These are phyloP conservation scores for Stevia rebaudiana DNA, from an alignment of 140 eudicot genomes.

Conservation along the genomic window DNA sequence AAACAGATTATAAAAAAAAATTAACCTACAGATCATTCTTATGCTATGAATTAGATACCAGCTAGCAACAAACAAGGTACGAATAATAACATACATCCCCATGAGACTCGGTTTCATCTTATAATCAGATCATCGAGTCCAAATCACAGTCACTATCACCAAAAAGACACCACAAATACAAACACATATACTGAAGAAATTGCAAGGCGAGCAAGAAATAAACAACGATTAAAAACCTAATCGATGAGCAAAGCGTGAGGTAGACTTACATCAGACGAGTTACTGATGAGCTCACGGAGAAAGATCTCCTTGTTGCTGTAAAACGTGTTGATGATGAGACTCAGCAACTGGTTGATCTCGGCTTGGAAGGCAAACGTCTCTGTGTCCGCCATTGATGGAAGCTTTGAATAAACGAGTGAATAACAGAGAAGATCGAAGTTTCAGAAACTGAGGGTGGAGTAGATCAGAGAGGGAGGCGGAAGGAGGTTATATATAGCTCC, in stretches of 20 bases:
- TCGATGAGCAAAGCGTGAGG: background rate
- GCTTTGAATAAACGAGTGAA: background rate
- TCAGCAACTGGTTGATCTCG: conserved; percentile 12
- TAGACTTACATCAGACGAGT: conserved; percentile 22
- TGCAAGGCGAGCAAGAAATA: background rate
- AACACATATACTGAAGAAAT: background rate
- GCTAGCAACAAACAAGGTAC: background rate
- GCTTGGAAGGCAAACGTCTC: conserved; percentile 20
- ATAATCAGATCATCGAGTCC: background rate
- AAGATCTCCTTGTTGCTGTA: conserved; percentile 21
- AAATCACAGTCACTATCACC: background rate
- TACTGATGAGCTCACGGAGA: conserved; percentile 24
- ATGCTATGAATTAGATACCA: background rate
- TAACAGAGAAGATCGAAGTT: background rate
- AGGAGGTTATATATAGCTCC: background rate
- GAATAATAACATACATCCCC: background rate
- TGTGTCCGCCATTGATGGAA: conserved; percentile 16
- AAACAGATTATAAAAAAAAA: background rate
- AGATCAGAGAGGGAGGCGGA: conserved; percentile 23
- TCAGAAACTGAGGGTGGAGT: background rate
- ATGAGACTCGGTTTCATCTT: too few relatives aligned
- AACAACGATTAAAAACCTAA: background rate
- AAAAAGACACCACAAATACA: background rate
- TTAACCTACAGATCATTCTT: background rate
- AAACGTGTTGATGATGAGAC: conserved; percentile 14